Percentiles rank a stretch among this genome's conserved stretches.
Evolutionary conservation across 495 filamentous ascomycete species (phyloP).

Genomic region (Xylaria venustula): DNA sequence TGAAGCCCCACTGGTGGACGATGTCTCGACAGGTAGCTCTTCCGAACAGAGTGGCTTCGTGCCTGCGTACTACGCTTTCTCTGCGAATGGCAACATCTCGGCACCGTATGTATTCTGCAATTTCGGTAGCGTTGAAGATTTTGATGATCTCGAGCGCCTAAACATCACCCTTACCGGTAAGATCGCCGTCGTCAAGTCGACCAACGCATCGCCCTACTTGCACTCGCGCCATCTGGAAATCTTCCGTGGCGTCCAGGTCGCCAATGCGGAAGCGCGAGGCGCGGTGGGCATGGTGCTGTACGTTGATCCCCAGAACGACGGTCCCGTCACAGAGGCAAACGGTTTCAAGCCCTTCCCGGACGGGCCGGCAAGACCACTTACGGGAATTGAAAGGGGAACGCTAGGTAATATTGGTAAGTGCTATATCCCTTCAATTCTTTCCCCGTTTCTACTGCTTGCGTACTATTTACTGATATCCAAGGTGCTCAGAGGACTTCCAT

Average conservation of each 20-base stretch:
- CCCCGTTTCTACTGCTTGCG: too few species aligned
- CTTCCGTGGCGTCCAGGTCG: conserved; percentile 79
- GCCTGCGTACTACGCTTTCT: conserved; percentile 80
- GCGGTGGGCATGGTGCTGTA: conserved; percentile 78
- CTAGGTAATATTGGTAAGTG: neutral
- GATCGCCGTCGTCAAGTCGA: conserved; percentile 75
- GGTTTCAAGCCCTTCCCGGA: conserved; percentile 71
- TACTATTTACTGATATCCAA: neutral
- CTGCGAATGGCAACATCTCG: conserved; percentile 72
- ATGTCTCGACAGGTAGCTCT: too few species aligned
- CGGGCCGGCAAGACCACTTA: conserved; percentile 75
- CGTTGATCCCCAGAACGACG: conserved; percentile 77
- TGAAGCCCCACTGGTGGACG: neutral
- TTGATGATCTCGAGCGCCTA: conserved; percentile 64
- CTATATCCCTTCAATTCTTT: too few species aligned
- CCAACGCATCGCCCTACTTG: conserved; percentile 33
- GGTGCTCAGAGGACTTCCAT: neutral
- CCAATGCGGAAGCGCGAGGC: conserved; percentile 74
- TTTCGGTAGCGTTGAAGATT: conserved; percentile 71
- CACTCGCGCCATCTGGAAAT: conserved; percentile 18
- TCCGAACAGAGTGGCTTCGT: neutral
- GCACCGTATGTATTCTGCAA: conserved; percentile 68
- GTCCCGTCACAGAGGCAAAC: conserved; percentile 67
- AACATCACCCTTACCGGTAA: conserved; percentile 69
- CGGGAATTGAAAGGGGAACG: conserved; percentile 35